Evolutionary conservation across 306 rosid species (phyloP), one percentile per base, ranked within the genome.

Genomic region (Vicia villosa): DNA sequence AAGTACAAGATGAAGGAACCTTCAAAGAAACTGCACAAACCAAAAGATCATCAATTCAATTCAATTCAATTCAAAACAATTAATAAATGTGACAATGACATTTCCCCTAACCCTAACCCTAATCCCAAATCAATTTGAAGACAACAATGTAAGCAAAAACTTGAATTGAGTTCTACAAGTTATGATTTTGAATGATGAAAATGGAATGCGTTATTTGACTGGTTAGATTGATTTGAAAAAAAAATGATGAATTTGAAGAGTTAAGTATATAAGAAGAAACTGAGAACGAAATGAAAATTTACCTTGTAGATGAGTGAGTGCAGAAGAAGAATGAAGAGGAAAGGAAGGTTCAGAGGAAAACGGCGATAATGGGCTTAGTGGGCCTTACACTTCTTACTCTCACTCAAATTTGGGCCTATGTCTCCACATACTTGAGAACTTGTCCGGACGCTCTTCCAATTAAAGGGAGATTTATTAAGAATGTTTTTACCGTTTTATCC

Each of bases 1-100:
- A 8, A 52, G 8, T 2, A 47, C 69, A 50, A 66, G 67, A 69
- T 66, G 75, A 57, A 78, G 20, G 16, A 74, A 78, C 38, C 66
- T 51, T 57, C 42, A 41, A 74, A 28, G 40, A 46, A 61, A 56
- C 86, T 80, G 73, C 74, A 76, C 51, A 12, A 74, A 73, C 38
- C 2, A 37, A 56, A 76, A 66, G 57, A 63, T 73, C 70, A 51
- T 51, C 16, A 73, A 47, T 26, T 60, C 4, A 9, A 30, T 20
- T 56, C 20, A 28, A 40, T 6, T 63, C 21, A 73, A 46, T 24
- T 60, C 4, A 9, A 30, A 13, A 24, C 19, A 28, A 40, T 13
- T 22, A 41, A 63, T 38, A 51, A 21, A 50, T 3, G 28, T 24
- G 62, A 55, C 6, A 55, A 24, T 24, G 37, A 55, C 1, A 55